Evolutionary conservation across 192 early-diverging fungal species (phyloP).

Genomic region (Chytriomyces confervae): DNA sequence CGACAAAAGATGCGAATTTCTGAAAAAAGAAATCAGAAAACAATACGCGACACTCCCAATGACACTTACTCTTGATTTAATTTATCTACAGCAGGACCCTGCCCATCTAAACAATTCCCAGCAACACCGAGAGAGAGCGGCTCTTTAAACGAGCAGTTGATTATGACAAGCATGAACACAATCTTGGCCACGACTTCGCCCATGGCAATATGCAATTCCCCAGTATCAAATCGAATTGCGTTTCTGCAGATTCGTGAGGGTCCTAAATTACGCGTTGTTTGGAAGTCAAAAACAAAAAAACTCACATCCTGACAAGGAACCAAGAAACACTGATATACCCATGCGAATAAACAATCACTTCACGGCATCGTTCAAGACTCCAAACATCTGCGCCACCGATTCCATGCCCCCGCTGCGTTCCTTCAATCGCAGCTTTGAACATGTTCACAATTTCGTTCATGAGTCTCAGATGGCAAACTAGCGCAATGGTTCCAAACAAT

Average conservation of each 20-base stretch:
- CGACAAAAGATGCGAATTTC: not conserved
- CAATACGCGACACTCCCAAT: not conserved
- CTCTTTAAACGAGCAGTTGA: conserved; percentile 51
- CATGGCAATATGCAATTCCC: conserved; percentile 35
- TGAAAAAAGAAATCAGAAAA: not conserved
- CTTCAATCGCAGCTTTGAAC: conserved; percentile 38
- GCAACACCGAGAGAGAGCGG: conserved; percentile 36
- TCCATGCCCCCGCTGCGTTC: conserved; percentile 7
- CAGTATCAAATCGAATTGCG: conserved; percentile 14
- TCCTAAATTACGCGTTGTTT: too few species aligned
- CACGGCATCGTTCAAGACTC: conserved; percentile 20
- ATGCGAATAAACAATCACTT: conserved; percentile 29
- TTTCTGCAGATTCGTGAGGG: too few species aligned
- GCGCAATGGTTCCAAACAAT: conserved; percentile 27
- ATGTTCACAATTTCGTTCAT: conserved; percentile 20
- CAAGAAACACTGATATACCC: conserved; percentile 35
- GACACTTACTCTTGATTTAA: conserved; percentile 1
- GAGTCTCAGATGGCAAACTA: not conserved
- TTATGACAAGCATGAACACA: conserved; percentile 46
- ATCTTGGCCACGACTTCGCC: conserved; percentile 48
- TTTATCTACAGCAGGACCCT: too few species aligned
- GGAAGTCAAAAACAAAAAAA: not conserved
- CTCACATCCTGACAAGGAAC: conserved; percentile 27
- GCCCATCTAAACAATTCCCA: not conserved
- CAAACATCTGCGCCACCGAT: conserved; percentile 7